Percentiles rank a stretch among this genome's conserved stretches.
These are phyloP conservation scores for Brassica balearica DNA, from an alignment of 441 rosid genomes.

Conservation along the genomic window DNA sequence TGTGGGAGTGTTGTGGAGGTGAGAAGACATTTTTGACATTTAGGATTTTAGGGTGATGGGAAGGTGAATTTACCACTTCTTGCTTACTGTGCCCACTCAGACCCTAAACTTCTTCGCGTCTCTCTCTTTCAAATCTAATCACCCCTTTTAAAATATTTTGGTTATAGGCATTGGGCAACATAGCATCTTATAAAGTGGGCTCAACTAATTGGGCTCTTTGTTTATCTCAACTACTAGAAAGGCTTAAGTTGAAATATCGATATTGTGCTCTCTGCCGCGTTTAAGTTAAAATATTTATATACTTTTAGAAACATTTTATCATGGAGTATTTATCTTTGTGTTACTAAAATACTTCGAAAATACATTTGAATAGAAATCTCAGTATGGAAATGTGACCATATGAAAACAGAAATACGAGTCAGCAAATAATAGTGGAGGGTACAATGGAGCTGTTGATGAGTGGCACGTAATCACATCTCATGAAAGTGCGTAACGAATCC, in stretches of 20 bases:
- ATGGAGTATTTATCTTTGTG: background rate
- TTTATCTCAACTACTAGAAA: background rate
- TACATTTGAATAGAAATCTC: conserved; percentile 1
- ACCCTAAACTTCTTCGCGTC: no score
- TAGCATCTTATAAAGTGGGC: background rate
- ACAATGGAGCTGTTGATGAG: conserved; percentile 34
- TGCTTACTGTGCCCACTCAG: no score
- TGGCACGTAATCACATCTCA: conserved; percentile 42
- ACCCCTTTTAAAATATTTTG: no score
- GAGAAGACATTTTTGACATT: no score
- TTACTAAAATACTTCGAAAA: background rate
- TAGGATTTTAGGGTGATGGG: no score
- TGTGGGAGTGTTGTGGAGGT: no score
- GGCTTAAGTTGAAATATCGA: background rate
- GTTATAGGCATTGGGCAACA: background rate
- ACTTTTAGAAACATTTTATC: background rate
- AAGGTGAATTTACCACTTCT: no score
- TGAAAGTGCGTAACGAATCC: conserved; percentile 46
- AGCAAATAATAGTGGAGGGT: conserved; percentile 42
- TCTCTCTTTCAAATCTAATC: no score
- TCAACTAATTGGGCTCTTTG: background rate
- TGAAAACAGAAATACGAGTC: conserved; percentile 28
- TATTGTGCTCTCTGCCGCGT: background rate
- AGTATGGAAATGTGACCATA: conserved; percentile 25
- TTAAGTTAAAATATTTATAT: background rate